phyloP scores from a whole-genome alignment of 2,329 filamentous ascomycete species.

The Fusarium irregulare region DNA sequence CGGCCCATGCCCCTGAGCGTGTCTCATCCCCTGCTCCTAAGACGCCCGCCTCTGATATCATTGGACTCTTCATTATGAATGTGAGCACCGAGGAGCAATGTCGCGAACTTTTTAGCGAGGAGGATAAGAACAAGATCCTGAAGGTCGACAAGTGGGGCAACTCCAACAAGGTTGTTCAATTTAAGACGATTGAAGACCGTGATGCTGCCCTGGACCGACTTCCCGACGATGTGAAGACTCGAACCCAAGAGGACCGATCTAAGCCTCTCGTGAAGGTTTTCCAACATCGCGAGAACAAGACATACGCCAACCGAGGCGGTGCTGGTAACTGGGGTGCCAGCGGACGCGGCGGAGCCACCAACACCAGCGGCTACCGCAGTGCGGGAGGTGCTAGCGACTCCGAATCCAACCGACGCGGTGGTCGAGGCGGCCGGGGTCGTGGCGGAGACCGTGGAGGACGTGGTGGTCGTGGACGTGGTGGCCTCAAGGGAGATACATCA shows the following conservation, averaged over 20 bases:
- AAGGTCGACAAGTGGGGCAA: conserved; percentile 83
- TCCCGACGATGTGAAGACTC: conserved; percentile 80
- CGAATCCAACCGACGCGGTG: conserved; percentile 67
- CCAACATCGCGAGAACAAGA: conserved; percentile 72
- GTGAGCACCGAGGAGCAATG: conserved; percentile 86
- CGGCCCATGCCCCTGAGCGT: conserved; percentile 63
- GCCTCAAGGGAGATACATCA: conserved; percentile 68
- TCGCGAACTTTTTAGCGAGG: conserved; percentile 82
- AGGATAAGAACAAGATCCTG: conserved; percentile 83
- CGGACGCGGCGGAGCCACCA: conserved; percentile 67
- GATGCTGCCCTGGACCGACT: conserved; percentile 81
- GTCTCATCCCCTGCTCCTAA: conserved; percentile 70
- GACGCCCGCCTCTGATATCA: conserved; percentile 71
- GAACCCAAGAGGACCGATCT: conserved; percentile 76
- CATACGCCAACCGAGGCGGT: conserved; percentile 69
- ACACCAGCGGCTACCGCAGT: conserved; percentile 83
- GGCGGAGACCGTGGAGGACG: conserved; percentile 69
- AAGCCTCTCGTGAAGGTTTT: conserved; percentile 88
- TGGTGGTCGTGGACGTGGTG: conserved; percentile 66
- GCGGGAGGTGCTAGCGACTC: conserved; percentile 80
- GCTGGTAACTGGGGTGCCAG: conserved; percentile 76
- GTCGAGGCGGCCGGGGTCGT: conserved; percentile 68
- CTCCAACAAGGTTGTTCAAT: conserved; percentile 87
- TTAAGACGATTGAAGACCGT: conserved; percentile 82
- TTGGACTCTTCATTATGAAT: conserved; percentile 91